These are phyloP conservation scores for Mucor racemosus DNA, from an alignment of 371 early-diverging fungal species.

Conservation along the genomic window DNA sequence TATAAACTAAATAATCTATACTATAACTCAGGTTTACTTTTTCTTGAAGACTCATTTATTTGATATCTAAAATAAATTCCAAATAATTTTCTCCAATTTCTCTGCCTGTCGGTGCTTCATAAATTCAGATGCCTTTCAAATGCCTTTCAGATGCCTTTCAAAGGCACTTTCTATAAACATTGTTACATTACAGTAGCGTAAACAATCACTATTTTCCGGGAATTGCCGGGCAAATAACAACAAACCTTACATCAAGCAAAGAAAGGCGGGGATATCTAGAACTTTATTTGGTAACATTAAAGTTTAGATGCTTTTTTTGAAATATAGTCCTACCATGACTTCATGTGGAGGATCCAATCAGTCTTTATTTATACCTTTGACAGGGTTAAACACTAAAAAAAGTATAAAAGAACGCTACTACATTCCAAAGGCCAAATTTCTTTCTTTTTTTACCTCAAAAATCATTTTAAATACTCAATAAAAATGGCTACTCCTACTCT, in stretches of 20 bases:
- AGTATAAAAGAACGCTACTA: not conserved
- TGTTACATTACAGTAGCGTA: too few species aligned
- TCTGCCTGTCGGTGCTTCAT: not conserved
- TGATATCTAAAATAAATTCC: not conserved
- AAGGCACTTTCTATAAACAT: constrained; percentile 1
- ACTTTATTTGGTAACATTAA: constrained; percentile 5
- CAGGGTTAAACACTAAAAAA: constrained; percentile 9
- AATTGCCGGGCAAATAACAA: constrained; percentile 20
- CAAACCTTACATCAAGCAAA: not conserved
- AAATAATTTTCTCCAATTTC: not conserved
- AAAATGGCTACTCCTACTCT: constrained; percentile 57
- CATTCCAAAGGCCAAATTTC: not conserved
- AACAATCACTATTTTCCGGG: constrained; percentile 5
- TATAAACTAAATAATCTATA: too few species aligned
- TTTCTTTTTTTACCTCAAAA: not conserved
- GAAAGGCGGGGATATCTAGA: constrained; percentile 14
- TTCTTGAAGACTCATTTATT: too few species aligned
- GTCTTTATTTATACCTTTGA: constrained; percentile 5
- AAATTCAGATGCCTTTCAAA: constrained; percentile 19
- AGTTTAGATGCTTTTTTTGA: not conserved
- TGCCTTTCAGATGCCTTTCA: constrained; percentile 16
- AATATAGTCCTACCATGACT: constrained; percentile 7
- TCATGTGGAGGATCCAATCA: constrained; percentile 16
- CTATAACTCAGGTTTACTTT: too few species aligned
- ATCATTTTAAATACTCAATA: not conserved